Percentiles rank a stretch among this genome's conserved stretches.
Evolutionary conservation across 2,329 filamentous ascomycete species (phyloP).

Genomic region (Ramichloridium luteum): DNA sequence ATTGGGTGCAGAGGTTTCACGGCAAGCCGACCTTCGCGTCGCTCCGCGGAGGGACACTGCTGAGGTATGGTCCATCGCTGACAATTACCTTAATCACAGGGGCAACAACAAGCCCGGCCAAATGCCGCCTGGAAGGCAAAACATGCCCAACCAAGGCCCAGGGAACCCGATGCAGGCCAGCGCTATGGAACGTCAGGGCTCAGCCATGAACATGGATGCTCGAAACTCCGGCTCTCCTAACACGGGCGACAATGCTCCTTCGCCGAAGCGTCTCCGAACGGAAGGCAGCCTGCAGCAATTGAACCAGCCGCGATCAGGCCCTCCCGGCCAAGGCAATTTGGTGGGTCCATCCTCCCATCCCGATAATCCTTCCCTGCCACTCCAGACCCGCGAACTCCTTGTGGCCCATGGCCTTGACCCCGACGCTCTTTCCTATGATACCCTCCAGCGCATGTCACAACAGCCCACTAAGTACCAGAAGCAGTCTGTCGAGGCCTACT

Average conservation of each 20-base stretch:
- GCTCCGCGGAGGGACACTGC: no score
- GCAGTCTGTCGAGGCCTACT: constrained; percentile 80
- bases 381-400: constrained; percentile 14
- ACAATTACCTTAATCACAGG: no score
- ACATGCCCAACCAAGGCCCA: constrained; percentile 11
- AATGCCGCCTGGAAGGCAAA: constrained; percentile 8
- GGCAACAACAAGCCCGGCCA: neutral
- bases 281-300: constrained; percentile 63
- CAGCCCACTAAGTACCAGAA: constrained; percentile 51
- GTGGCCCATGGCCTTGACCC: constrained; percentile 49
- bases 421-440: constrained; percentile 57
- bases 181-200: constrained; percentile 79
- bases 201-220: constrained; percentile 71
- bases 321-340: constrained; percentile 20
- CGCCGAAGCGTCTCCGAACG: constrained; percentile 78
- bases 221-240: constrained; percentile 59
- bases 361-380: constrained; percentile 13
- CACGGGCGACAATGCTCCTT: constrained; percentile 64
- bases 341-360: constrained; percentile 21
- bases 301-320: constrained; percentile 30
- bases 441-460: constrained; percentile 54
- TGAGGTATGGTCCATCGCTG: no score
- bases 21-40: no score
- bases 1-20: no score
- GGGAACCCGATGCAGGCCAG: constrained; percentile 47